Evolutionary conservation across 257 asterid genomes (phyloP).

Genomic region (Oldenlandia corymbosa): DNA sequence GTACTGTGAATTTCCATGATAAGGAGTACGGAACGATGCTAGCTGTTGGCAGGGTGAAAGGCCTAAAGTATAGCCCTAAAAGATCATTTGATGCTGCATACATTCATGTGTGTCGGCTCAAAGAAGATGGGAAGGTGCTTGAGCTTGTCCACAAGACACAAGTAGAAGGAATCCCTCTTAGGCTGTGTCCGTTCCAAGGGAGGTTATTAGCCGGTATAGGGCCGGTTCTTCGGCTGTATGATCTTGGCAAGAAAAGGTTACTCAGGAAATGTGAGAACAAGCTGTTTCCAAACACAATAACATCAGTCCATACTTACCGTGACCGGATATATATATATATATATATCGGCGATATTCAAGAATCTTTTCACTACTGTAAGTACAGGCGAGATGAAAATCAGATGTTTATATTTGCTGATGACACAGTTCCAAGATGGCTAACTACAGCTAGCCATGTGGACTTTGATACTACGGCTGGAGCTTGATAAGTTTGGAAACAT

Average conservation of each 20-base stretch:
- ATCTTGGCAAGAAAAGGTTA: constrained; percentile 84
- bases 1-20: constrained; percentile 91
- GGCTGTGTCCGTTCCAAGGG: constrained; percentile 93
- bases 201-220: constrained; percentile 91
- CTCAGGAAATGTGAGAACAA: constrained; percentile 97
- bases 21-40: constrained; percentile 92
- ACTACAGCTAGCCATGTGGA: constrained; percentile 84
- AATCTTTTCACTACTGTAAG: constrained; percentile 99
- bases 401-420: constrained; percentile 95
- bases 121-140: constrained; percentile 90
- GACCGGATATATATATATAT: constrained; percentile 96
- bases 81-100: constrained; percentile 76
- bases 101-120: constrained; percentile 88
- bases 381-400: constrained; percentile 97
- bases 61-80: constrained; percentile 91
- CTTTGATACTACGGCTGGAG: constrained; percentile 95
- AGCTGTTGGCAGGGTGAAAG: constrained; percentile 96
- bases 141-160: constrained; percentile 97
- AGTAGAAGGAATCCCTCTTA: constrained; percentile 95
- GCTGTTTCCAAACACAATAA: constrained; percentile 78
- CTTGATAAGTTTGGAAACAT: constrained; percentile 94
- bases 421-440: constrained; percentile 97
- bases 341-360: constrained; percentile 99
- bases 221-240: constrained; percentile 86
- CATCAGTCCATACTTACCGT: constrained; percentile 86